Percentiles rank a stretch among this genome's conserved stretches.
Conservation (phyloP, 805 yeast genomes). For the Lipomyces yamadae region DNA sequence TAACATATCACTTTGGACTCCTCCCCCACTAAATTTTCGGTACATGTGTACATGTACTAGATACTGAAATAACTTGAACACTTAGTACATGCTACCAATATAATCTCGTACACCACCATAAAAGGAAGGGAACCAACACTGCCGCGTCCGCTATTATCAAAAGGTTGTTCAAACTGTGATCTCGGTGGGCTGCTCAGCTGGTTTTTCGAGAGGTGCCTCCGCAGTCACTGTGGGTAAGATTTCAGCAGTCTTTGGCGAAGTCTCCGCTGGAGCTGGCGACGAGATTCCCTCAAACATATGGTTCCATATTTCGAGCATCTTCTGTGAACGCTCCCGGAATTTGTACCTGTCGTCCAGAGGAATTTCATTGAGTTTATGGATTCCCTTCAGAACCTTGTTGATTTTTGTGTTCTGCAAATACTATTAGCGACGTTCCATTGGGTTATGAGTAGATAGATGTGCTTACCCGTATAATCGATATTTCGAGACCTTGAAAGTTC, state of each 20-base stretch:
- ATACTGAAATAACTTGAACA: background rate
- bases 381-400: conserved; percentile 45
- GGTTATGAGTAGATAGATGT: background rate
- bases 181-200: background rate
- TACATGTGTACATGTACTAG: background rate
- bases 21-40: background rate
- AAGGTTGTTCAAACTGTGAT: background rate
- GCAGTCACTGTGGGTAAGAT: background rate
- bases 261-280: conserved; percentile 17
- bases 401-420: conserved; percentile 42
- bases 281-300: conserved; percentile 25
- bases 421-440: background rate
- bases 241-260: background rate
- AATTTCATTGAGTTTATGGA: conserved; percentile 41
- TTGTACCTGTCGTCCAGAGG: conserved; percentile 43
- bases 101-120: background rate
- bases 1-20: background rate
- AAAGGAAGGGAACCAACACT: background rate
- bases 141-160: background rate
- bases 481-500: conserved; percentile 41
- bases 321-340: conserved; percentile 41
- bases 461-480: conserved; percentile 40
- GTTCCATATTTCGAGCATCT: conserved; percentile 41
- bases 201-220: background rate
- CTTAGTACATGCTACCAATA: background rate